A percentile compares a stretch with the other conserved stretches of the same genome.
phyloP scores from a whole-genome alignment of 768 basidiomycete genomes.

The Psilocybe sp. region DNA sequence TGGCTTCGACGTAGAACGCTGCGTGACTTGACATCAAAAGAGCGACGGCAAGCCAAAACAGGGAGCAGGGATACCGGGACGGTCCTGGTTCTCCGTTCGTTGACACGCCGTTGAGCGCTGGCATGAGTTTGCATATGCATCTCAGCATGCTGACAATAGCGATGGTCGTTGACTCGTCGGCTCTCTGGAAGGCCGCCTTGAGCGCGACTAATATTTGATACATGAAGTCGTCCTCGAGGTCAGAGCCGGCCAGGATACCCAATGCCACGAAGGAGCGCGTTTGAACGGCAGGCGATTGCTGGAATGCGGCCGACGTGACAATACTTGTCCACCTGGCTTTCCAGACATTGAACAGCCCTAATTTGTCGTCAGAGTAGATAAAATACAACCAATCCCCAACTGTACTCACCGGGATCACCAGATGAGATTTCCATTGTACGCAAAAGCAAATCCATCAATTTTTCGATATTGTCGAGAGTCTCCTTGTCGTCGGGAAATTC shows the following conservation, averaged over 20 bases:
- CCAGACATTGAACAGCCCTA: slow-evolving; percentile 85
- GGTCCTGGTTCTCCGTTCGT: slow-evolving; percentile 12
- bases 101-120: slow-evolving; percentile 50
- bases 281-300: slow-evolving; percentile 85
- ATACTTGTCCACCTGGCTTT: slow-evolving; percentile 92
- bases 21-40: slow-evolving; percentile 77
- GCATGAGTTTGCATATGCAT: slow-evolving; percentile 77
- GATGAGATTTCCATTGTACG: slow-evolving; percentile 63
- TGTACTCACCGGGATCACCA: slow-evolving; percentile 28
- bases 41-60: slow-evolving; percentile 89
- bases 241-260: slow-evolving; percentile 75
- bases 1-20: slow-evolving; percentile 67
- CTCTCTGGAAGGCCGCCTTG: slow-evolving; percentile 62
- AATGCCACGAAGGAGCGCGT: slow-evolving; percentile 83
- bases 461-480: slow-evolving; percentile 64
- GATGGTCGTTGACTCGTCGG: slow-evolving; percentile 66
- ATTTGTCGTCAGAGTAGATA: not conserved
- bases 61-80: slow-evolving; percentile 68
- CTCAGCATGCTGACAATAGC: slow-evolving; percentile 87
- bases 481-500: slow-evolving; percentile 55
- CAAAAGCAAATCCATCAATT: slow-evolving; percentile 59
- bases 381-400: slow-evolving; percentile 52
- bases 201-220: slow-evolving; percentile 93
- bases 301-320: slow-evolving; percentile 86
- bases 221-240: slow-evolving; percentile 89